Percentiles rank a stretch among this genome's conserved stretches.
Conservation (phyloP, 495 filamentous ascomycete genomes). For the Echria macrotheca region DNA sequence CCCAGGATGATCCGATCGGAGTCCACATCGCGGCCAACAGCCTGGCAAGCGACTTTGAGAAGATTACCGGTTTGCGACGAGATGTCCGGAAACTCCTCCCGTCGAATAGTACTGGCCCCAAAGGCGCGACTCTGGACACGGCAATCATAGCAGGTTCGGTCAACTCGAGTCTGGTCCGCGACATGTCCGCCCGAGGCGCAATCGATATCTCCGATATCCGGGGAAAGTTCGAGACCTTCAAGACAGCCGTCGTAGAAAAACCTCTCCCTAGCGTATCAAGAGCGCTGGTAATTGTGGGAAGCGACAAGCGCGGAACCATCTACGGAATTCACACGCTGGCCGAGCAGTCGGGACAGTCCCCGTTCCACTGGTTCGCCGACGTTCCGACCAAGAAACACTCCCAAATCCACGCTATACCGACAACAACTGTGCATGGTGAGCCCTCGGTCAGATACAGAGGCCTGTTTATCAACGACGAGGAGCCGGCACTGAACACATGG, state of each 20-base stretch:
- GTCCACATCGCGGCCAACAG: slow-evolving; percentile 53
- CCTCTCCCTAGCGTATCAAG: slow-evolving; percentile 42
- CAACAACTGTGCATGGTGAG: slow-evolving; percentile 43
- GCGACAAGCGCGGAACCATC: slow-evolving; percentile 56
- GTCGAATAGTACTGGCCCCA: slow-evolving; percentile 1
- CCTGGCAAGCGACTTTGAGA: slow-evolving; percentile 53
- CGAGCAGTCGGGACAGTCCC: slow-evolving; percentile 48
- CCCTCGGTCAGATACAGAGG: slow-evolving; percentile 61
- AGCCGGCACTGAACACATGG: slow-evolving; percentile 44
- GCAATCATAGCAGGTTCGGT: slow-evolving; percentile 56
- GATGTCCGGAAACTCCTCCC: slow-evolving; percentile 27
- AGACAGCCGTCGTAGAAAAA: slow-evolving; percentile 43
- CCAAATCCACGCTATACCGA: slow-evolving; percentile 46
- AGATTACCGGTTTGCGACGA: slow-evolving; percentile 47
- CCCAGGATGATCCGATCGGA: slow-evolving; percentile 47
- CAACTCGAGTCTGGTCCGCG: slow-evolving; percentile 44
- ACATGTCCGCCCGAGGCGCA: slow-evolving; percentile 35
- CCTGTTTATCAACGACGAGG: slow-evolving; percentile 66
- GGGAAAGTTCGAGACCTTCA: slow-evolving; percentile 58
- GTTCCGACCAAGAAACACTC: slow-evolving; percentile 45
- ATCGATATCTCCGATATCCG: slow-evolving; percentile 43
- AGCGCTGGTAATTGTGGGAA: slow-evolving; percentile 56
- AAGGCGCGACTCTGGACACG: slow-evolving; percentile 18
- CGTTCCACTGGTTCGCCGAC: slow-evolving; percentile 60
- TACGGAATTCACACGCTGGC: slow-evolving; percentile 59